Evolutionary conservation across 2,329 filamentous ascomycete genomes (phyloP).

Genomic region (Phaeosphaeriaceae sp.): DNA sequence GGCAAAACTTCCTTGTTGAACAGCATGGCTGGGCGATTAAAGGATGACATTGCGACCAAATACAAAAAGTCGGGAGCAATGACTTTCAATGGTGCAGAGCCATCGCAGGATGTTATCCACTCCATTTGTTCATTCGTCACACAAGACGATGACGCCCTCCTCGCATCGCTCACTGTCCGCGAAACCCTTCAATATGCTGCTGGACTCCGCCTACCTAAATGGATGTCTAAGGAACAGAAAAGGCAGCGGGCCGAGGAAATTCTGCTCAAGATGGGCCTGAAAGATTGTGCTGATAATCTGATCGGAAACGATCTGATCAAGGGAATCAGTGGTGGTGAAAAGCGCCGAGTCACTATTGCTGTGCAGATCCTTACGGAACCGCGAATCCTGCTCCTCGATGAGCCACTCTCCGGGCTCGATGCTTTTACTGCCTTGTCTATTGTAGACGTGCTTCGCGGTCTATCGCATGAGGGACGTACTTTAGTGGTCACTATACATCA

Average conservation of each 20-base stretch:
- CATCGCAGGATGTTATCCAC: slow-evolving; percentile 71
- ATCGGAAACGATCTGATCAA: slow-evolving; percentile 76
- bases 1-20: slow-evolving; percentile 80
- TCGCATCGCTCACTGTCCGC: slow-evolving; percentile 76
- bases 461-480: slow-evolving; percentile 76
- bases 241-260: slow-evolving; percentile 72
- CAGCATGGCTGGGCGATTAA: slow-evolving; percentile 72
- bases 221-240: slow-evolving; percentile 74
- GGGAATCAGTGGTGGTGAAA: slow-evolving; percentile 81
- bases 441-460: slow-evolving; percentile 69
- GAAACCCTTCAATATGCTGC: slow-evolving; percentile 74
- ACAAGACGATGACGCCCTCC: slow-evolving; percentile 77
- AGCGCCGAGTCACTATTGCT: slow-evolving; percentile 77
- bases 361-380: slow-evolving; percentile 80
- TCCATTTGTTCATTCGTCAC: slow-evolving; percentile 79
- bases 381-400: slow-evolving; percentile 74
- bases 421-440: slow-evolving; percentile 81
- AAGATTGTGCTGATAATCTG: slow-evolving; percentile 78
- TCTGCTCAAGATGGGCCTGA: slow-evolving; percentile 75
- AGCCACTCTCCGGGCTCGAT: slow-evolving; percentile 78
- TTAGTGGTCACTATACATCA: slow-evolving; percentile 81
- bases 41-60: slow-evolving; percentile 66
- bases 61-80: slow-evolving; percentile 70
- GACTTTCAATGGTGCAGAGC: slow-evolving; percentile 72
- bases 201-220: slow-evolving; percentile 72